Conservation (phyloP, 441 rosid genomes). For the Dalechampia spathulata region DNA sequence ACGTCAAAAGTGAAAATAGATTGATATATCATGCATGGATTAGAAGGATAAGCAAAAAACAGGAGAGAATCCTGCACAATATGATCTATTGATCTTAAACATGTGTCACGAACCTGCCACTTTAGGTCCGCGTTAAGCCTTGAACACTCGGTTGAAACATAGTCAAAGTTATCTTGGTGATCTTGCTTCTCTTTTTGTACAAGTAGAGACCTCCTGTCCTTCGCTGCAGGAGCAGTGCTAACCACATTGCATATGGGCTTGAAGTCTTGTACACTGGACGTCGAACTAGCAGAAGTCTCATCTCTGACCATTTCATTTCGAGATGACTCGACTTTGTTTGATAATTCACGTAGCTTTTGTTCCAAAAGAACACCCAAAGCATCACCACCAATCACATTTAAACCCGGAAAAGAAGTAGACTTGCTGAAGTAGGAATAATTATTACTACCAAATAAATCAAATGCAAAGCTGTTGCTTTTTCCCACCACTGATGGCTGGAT, state of each 20-base stretch:
- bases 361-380: conserved; percentile 64
- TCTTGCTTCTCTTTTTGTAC: conserved; percentile 28
- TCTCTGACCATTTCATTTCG: conserved; percentile 42
- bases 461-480: conserved; percentile 18
- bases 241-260: conserved; percentile 20
- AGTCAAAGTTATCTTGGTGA: conserved; percentile 26
- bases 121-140: conserved; percentile 20
- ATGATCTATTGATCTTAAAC: conserved; percentile 1
- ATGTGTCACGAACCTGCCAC: conserved; percentile 43
- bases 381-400: conserved; percentile 41
- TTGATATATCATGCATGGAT: neutral
- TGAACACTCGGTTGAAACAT: conserved; percentile 30
- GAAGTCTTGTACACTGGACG: conserved; percentile 37
- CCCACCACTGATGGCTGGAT: conserved; percentile 18
- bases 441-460: conserved; percentile 22
- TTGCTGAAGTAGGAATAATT: conserved; percentile 17
- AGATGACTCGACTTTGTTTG: conserved; percentile 57
- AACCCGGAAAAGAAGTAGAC: conserved; percentile 27
- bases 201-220: conserved; percentile 31
- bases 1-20: conserved; percentile 1
- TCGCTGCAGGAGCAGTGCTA: conserved; percentile 26
- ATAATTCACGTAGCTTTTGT: conserved; percentile 66
- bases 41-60: neutral
- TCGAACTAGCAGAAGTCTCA: conserved; percentile 29
- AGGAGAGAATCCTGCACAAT: conserved; percentile 4